A percentile compares a stretch with the other conserved stretches of the same genome.
phyloP scores from a whole-genome alignment of 495 filamentous ascomycete genomes.

The Hyphodiscus hymeniophilus region DNA sequence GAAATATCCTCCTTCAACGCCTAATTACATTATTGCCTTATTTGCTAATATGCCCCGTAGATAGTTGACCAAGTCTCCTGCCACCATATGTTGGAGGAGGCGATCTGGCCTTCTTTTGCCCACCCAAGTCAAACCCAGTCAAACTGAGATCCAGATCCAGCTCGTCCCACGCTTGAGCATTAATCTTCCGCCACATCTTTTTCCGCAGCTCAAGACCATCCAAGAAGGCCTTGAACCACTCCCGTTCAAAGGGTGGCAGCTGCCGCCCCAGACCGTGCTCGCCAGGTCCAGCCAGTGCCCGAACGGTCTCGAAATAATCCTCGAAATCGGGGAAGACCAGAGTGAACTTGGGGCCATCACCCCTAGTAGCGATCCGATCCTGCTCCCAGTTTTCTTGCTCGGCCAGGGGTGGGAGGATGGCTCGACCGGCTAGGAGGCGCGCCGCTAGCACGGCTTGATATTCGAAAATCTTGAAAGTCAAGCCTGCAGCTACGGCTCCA shows the following conservation, averaged over 20 bases:
- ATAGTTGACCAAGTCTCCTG: too few species aligned
- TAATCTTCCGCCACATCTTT: constrained; percentile 1
- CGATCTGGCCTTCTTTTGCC: too few species aligned
- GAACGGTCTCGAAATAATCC: constrained; percentile 42
- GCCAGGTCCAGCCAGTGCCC: constrained; percentile 36
- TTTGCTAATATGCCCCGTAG: too few species aligned
- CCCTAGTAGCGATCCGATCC: constrained; percentile 23
- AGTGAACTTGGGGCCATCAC: constrained; percentile 20
- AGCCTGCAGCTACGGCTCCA: constrained; percentile 34
- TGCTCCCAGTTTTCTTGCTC: constrained; percentile 35
- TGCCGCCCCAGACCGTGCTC: constrained; percentile 25
- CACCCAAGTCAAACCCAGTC: too few species aligned
- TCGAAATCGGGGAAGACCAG: constrained; percentile 29
- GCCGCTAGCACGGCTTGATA: constrained; percentile 53
- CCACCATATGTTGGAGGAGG: too few species aligned
- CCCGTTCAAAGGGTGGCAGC: constrained; percentile 37
- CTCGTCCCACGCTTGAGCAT: too few species aligned
- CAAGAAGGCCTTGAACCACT: constrained; percentile 41
- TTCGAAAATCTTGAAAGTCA: constrained; percentile 54
- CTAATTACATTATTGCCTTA: too few species aligned
- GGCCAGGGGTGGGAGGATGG: constrained; percentile 25
- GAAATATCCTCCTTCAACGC: too few species aligned
- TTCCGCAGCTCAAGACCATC: constrained; percentile 32
- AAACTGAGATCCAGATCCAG: too few species aligned
- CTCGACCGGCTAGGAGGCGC: constrained; percentile 43